These are phyloP conservation scores for Hygrophila difformis DNA, from an alignment of 257 asterid genomes.

Conservation along the genomic window DNA sequence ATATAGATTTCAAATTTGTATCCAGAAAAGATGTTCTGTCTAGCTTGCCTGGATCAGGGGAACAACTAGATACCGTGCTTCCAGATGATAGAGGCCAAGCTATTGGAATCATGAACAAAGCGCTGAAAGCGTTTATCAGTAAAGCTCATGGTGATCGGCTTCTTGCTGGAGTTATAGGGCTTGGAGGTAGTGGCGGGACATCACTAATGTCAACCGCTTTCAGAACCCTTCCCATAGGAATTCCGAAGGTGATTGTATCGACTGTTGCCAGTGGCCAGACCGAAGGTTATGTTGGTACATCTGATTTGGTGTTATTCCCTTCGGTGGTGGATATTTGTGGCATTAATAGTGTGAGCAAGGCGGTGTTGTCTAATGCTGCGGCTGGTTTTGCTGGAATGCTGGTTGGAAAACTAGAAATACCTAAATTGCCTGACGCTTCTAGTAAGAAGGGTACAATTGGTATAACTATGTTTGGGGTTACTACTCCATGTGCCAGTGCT, in stretches of 20 bases:
- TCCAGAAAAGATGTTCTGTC: slow-evolving; percentile 61
- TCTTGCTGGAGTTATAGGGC: slow-evolving; percentile 79
- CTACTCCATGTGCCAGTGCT: slow-evolving; percentile 77
- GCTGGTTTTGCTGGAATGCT: slow-evolving; percentile 93
- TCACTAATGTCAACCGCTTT: slow-evolving; percentile 79
- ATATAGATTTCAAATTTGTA: slow-evolving; percentile 56
- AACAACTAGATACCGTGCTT: slow-evolving; percentile 24
- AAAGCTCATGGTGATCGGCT: slow-evolving; percentile 30
- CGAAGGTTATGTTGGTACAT: slow-evolving; percentile 79
- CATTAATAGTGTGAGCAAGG: slow-evolving; percentile 71
- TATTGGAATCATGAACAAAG: slow-evolving; percentile 52
- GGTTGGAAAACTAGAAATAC: slow-evolving; percentile 35
- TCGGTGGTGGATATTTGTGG: slow-evolving; percentile 97
- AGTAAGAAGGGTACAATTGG: slow-evolving; percentile 65
- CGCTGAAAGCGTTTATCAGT: slow-evolving; percentile 41
- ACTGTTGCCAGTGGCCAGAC: slow-evolving; percentile 97
- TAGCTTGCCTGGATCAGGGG: slow-evolving; percentile 29
- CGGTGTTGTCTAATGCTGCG: slow-evolving; percentile 66
- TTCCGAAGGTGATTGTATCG: slow-evolving; percentile 73
- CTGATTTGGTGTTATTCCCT: slow-evolving; percentile 93
- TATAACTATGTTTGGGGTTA: slow-evolving; percentile 93
- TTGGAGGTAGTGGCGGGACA: slow-evolving; percentile 98
- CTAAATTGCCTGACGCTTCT: slow-evolving; percentile 18
- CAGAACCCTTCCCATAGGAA: slow-evolving; percentile 74
- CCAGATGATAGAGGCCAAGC: slow-evolving; percentile 85